Evolutionary conservation across 1,139 yeast species (phyloP).

Genomic region (Sporopachydermia cereana): DNA sequence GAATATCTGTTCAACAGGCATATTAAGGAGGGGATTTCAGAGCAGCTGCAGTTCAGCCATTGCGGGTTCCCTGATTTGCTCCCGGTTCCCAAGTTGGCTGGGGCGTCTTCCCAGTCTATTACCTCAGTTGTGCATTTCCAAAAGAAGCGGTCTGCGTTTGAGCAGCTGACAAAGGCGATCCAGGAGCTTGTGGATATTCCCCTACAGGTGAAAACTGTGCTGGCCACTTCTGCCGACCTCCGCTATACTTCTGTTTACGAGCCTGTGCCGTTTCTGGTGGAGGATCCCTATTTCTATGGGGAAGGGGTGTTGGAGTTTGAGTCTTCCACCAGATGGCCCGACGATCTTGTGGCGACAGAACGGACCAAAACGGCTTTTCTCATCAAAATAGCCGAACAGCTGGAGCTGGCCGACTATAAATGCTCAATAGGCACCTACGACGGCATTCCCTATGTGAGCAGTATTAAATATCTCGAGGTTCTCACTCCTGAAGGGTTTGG

Average conservation of each 20-base stretch:
- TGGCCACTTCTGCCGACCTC: constrained; percentile 49
- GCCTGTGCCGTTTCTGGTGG: constrained; percentile 64
- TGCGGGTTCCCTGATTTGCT: constrained; percentile 37
- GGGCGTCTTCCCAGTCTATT: constrained; percentile 30
- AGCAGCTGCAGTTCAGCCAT: constrained; percentile 30
- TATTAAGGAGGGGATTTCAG: constrained; percentile 36
- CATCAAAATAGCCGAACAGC: constrained; percentile 52
- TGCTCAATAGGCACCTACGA: constrained; percentile 50
- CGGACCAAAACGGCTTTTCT: constrained; percentile 85
- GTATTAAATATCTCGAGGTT: constrained; percentile 47
- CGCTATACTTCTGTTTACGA: constrained; percentile 63
- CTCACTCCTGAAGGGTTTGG: constrained; percentile 85
- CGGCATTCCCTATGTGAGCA: constrained; percentile 51
- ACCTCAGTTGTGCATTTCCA: constrained; percentile 44
- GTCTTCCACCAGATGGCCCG: constrained; percentile 91
- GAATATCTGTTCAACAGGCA: constrained; percentile 55
- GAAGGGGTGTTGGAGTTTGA: constrained; percentile 81
- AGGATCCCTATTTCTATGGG: constrained; percentile 73
- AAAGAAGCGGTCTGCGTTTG: constrained; percentile 52
- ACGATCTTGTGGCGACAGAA: constrained; percentile 73
- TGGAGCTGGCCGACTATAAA: constrained; percentile 41
- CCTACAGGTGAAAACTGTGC: constrained; percentile 53
- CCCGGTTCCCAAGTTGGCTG: constrained; percentile 49
- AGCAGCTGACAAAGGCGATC: constrained; percentile 44
- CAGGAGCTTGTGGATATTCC: constrained; percentile 49